phyloP scores from a whole-genome alignment of 2,329 filamentous ascomycete species.

The Beauveria australis region DNA sequence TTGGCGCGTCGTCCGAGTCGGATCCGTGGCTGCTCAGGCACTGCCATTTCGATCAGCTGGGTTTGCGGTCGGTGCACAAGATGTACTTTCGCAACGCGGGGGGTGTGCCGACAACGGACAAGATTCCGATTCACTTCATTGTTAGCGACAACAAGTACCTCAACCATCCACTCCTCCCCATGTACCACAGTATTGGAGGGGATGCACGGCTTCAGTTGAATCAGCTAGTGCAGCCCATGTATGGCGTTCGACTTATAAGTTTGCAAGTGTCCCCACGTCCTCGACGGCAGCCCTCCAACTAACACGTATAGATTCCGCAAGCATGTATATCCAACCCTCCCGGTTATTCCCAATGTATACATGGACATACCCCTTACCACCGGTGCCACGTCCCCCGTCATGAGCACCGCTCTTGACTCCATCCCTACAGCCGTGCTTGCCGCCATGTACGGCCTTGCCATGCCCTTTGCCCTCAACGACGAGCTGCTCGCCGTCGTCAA shows the following conservation, averaged over 20 bases:
- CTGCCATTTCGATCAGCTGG: slow-evolving; percentile 27
- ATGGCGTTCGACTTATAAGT: slow-evolving; percentile 9
- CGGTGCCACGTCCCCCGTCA: background rate
- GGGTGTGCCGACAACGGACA: slow-evolving; percentile 24
- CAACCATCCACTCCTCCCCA: background rate
- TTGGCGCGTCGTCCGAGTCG: slow-evolving; percentile 25
- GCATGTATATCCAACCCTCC: slow-evolving; percentile 11
- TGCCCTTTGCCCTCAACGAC: slow-evolving; percentile 13
- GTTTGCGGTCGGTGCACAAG: slow-evolving; percentile 26
- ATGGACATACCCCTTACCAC: background rate
- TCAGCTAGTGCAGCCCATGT: slow-evolving; percentile 4
- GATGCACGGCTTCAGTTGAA: slow-evolving; percentile 4
- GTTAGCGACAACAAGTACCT: slow-evolving; percentile 12
- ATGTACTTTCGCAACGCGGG: slow-evolving; percentile 29
- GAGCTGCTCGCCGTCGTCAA: slow-evolving; percentile 8
- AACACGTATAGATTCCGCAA: slow-evolving; percentile 11
- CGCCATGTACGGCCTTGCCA: slow-evolving; percentile 13
- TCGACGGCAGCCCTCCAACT: background rate
- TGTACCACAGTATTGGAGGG: background rate
- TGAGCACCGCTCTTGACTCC: background rate
- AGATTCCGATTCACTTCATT: slow-evolving; percentile 24
- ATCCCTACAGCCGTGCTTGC: slow-evolving; percentile 11
- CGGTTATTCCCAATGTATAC: slow-evolving; percentile 10
- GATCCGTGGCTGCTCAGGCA: slow-evolving; percentile 28
- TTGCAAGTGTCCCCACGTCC: slow-evolving; percentile 4